Evolutionary conservation across 2,329 filamentous ascomycete species (phyloP).

Genomic region (Beauveria scarabaeidicola): DNA sequence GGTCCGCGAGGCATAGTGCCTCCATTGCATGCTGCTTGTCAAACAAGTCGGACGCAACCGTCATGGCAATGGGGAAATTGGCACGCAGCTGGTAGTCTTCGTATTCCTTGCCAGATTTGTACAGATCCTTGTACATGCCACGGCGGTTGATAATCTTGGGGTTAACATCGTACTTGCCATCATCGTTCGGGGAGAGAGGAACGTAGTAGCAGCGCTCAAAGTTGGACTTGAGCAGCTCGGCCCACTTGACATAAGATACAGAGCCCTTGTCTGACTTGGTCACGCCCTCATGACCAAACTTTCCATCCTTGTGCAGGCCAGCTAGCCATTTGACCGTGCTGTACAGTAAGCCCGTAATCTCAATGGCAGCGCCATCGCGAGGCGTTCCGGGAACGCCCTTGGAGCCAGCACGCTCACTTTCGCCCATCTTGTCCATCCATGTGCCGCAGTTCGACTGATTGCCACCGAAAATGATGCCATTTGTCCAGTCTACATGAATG

Average conservation of each 20-base stretch:
- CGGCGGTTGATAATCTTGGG: conserved; percentile 72
- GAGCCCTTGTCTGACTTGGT: conserved; percentile 49
- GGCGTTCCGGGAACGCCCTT: conserved; percentile 96
- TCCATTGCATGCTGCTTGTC: conserved; percentile 66
- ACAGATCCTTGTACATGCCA: conserved; percentile 97
- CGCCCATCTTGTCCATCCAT: conserved; percentile 99
- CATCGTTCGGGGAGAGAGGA: conserved; percentile 60
- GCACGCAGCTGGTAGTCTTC: conserved; percentile 94
- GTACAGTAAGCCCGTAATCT: conserved; percentile 90
- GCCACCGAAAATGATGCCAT: conserved; percentile 83
- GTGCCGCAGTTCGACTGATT: conserved; percentile 94
- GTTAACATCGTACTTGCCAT: conserved; percentile 73
- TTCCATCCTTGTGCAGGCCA: conserved; percentile 55
- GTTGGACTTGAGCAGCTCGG: conserved; percentile 66
- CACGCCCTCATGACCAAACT: conserved; percentile 67
- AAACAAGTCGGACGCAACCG: conserved; percentile 84
- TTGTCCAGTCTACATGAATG: conserved; percentile 84
- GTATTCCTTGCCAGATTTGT: conserved; percentile 87
- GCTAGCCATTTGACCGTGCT: conserved; percentile 79
- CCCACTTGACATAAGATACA: conserved; percentile 73
- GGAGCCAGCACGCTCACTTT: conserved; percentile 79
- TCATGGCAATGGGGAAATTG: conserved; percentile 95
- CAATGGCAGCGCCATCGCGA: conserved; percentile 86
- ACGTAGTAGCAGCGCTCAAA: conserved; percentile 93
- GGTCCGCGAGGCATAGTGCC: conserved; percentile 73